Base-by-base conservation (phyloP, 2,329 filamentous ascomycete species). In the Cyphellophora europaea region DNA sequence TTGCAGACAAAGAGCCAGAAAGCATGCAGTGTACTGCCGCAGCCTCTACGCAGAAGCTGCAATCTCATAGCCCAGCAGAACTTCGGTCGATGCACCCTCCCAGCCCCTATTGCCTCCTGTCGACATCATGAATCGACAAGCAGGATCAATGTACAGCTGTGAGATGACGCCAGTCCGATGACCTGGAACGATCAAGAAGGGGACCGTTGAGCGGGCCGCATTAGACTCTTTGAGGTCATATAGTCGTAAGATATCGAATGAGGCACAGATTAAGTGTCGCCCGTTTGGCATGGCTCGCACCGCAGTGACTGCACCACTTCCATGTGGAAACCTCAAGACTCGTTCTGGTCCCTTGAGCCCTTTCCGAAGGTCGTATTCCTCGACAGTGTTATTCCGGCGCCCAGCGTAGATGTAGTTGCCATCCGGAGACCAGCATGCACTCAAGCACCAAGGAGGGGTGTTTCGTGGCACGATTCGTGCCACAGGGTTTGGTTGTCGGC, bases 371-470 rank as follows among this genome's bases (percentile, higher is more conserved):
- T 77, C 86, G 59, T 83, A 98, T 59, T 98, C 91, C 49, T 98
- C 91, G 0, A 98, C 91, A 0, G 86, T 93, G 33, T 86, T 75
- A 57, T 96, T 96, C 38, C 91, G 72, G 17, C 91, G 71, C 1
- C 91, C 91, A 0, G 83, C 88, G 59, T 94, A 98, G 50, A 98
- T 88, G 58, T 77, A 86, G 59, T 96, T 96, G 11, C 91, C 91
- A 55, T 95, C 84, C 0, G 87, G 87, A 36, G 82, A 89, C 91
- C 91, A 98, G 63, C 87, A 94, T 1, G 87, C 86, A 47, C 85
- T 88, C 78, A 94, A 95, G 58, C 89, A 96, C 89, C 89, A 98
- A 0, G 89, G 91, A 1, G 91, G 89, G 1, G 86, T 83, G 8
- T 77, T 74, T 8, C 78, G 69, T 12, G 82, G 84, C 1, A 71